phyloP scores from a whole-genome alignment of 75 land plant species.

The Pinus albicaulis region DNA sequence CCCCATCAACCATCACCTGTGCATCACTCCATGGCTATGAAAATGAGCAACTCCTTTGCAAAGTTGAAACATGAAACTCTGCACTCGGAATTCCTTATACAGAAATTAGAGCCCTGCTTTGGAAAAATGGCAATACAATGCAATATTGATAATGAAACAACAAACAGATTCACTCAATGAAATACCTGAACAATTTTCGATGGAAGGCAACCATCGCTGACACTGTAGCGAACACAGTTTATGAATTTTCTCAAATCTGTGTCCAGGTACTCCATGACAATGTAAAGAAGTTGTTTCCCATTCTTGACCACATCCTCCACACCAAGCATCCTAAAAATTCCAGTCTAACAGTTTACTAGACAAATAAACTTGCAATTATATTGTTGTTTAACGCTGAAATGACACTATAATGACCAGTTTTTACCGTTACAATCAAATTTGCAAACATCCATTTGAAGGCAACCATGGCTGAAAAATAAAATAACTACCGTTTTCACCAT shows the following conservation, averaged over 20 bases:
- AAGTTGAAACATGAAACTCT: slow-evolving; percentile 80
- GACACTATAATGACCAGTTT: too few species aligned
- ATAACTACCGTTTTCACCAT: too few species aligned
- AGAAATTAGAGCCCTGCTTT: not conserved
- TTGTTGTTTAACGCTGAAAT: too few species aligned
- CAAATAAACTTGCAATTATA: too few species aligned
- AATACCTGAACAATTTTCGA: slow-evolving; percentile 48
- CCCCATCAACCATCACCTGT: slow-evolving; percentile 32
- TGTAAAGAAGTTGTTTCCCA: slow-evolving; percentile 74
- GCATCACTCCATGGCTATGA: slow-evolving; percentile 77
- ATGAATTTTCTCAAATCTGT: slow-evolving; percentile 94
- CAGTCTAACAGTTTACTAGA: too few species aligned
- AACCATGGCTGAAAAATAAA: too few species aligned
- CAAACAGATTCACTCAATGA: not conserved
- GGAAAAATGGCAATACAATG: not conserved
- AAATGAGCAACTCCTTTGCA: slow-evolving; percentile 90
- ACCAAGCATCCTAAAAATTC: slow-evolving; percentile 52
- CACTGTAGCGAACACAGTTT: slow-evolving; percentile 34
- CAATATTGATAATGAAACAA: not conserved
- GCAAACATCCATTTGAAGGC: too few species aligned
- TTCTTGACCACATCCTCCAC: slow-evolving; percentile 84
- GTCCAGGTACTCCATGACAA: slow-evolving; percentile 94
- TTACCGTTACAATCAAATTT: too few species aligned
- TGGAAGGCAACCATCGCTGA: slow-evolving; percentile 34
- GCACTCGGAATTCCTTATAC: slow-evolving; percentile 8